Conservation (phyloP, 805 yeast genomes). For the Kazachstania kunashirensis region DNA sequence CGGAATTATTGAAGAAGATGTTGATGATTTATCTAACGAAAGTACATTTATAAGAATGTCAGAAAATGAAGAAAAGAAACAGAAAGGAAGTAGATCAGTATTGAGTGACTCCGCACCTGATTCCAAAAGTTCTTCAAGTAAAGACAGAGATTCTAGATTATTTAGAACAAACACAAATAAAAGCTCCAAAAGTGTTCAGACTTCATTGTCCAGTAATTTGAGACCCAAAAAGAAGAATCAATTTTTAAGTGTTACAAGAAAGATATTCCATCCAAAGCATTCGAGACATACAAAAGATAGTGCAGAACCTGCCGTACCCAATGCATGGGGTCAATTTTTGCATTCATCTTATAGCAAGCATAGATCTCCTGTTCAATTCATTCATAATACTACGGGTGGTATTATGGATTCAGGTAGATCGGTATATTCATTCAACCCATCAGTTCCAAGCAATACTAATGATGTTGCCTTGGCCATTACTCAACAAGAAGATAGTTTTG, state of each 20-base stretch:
- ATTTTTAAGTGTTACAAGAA: conserved; percentile 18
- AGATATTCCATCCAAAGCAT: conserved; percentile 20
- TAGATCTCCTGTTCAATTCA: conserved; percentile 25
- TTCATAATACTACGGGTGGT: conserved; percentile 19
- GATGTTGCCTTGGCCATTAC: conserved; percentile 13
- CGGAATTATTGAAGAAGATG: conserved; percentile 2
- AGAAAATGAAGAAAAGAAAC: conserved; percentile 6
- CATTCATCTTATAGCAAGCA: conserved; percentile 27
- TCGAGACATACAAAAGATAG: conserved; percentile 15
- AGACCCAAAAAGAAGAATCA: conserved; percentile 11
- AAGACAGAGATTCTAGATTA: conserved; percentile 11
- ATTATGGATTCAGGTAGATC: conserved; percentile 23
- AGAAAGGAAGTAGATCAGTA: conserved; percentile 6
- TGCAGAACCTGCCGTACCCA: conserved; percentile 20
- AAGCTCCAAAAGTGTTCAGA: conserved; percentile 10
- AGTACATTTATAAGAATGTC: conserved; percentile 11
- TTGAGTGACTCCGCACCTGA: conserved; percentile 3
- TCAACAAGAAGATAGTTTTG: conserved; percentile 13
- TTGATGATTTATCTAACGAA: conserved; percentile 5
- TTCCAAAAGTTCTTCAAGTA: conserved; percentile 2
- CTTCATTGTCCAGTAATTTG: conserved; percentile 8
- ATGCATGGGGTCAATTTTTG: conserved; percentile 24
- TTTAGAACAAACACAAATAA: conserved; percentile 9
- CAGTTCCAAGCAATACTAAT: conserved; percentile 11
- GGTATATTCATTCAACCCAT: conserved; percentile 20